These are phyloP conservation scores for Collybia nuda DNA, from an alignment of 768 basidiomycete genomes.

Conservation along the genomic window DNA sequence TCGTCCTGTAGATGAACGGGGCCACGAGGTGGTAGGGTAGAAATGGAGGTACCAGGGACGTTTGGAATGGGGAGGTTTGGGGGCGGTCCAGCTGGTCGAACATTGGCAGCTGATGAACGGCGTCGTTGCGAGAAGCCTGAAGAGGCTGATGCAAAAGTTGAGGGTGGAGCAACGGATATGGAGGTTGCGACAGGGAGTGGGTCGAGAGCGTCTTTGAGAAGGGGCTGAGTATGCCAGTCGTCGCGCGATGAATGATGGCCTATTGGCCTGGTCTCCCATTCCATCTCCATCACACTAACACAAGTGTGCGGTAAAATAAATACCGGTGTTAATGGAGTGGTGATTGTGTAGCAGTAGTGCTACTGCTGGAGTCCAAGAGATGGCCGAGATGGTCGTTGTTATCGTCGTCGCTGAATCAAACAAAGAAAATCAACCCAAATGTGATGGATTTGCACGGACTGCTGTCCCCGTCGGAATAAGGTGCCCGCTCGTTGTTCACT, in stretches of 20 bases:
- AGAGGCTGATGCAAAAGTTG: constrained; percentile 22
- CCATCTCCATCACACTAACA: constrained; percentile 32
- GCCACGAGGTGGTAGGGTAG: constrained; percentile 17
- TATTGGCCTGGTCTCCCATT: constrained; percentile 31
- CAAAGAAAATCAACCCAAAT: constrained; percentile 18
- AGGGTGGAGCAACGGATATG: constrained; percentile 27
- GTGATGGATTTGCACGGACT: constrained; percentile 10
- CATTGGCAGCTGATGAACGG: constrained; percentile 65
- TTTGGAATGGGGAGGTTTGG: constrained; percentile 75
- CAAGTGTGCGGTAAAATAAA: no score
- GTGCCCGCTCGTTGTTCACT: background rate
- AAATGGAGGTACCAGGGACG: constrained; percentile 40
- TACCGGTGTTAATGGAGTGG: background rate
- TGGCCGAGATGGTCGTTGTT: constrained; percentile 2
- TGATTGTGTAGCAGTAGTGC: background rate
- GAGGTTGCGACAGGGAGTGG: constrained; percentile 31
- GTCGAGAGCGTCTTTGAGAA: constrained; percentile 11
- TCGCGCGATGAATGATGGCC: constrained; percentile 29
- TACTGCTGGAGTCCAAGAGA: background rate
- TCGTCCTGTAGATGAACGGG: constrained; percentile 18
- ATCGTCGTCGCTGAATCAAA: constrained; percentile 13
- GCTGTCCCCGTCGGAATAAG: constrained; percentile 3
- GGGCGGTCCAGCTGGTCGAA: constrained; percentile 68
- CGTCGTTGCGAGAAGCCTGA: constrained; percentile 50
- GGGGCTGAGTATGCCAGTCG: constrained; percentile 31